Conservation (phyloP, 2,329 filamentous ascomycete genomes). For the Apiospora saccharicola region DNA sequence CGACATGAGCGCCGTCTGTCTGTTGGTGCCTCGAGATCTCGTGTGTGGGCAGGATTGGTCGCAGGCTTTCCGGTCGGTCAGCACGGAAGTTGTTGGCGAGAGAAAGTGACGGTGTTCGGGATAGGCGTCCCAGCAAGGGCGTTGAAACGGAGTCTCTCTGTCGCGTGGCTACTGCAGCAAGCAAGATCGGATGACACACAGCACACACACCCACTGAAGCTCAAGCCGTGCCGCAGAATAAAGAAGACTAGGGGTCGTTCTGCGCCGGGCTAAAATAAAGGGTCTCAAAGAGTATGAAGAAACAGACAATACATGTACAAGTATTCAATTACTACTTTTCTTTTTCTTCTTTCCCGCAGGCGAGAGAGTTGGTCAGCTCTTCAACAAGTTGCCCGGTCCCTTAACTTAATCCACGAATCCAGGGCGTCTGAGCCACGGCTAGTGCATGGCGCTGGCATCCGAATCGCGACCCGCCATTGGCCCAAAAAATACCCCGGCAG, state of each 20-base stretch:
- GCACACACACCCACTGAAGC: background rate
- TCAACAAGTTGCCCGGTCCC: background rate
- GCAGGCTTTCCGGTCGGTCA: background rate
- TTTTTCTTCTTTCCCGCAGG: background rate
- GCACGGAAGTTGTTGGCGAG: background rate
- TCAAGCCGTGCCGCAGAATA: background rate
- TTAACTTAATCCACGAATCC: conserved; percentile 17
- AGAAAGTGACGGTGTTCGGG: background rate
- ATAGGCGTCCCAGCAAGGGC: background rate
- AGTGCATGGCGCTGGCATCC: background rate
- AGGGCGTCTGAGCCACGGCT: conserved; percentile 17
- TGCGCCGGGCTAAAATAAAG: background rate
- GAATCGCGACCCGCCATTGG: conserved; percentile 5
- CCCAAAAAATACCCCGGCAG: conserved; percentile 1
- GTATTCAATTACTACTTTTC: background rate
- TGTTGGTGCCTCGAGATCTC: background rate
- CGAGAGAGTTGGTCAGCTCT: conserved; percentile 12
- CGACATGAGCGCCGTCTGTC: conserved; percentile 45
- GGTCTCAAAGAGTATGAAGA: background rate
- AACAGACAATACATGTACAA: background rate
- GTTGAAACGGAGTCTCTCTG: background rate
- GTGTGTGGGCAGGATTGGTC: too few species aligned
- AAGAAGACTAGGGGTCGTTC: background rate
- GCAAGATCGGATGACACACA: conserved; percentile 17
- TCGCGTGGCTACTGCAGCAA: background rate